Evolutionary conservation across 2,329 filamentous ascomycete species (phyloP).

Genomic region (Juglanconis juglandina): DNA sequence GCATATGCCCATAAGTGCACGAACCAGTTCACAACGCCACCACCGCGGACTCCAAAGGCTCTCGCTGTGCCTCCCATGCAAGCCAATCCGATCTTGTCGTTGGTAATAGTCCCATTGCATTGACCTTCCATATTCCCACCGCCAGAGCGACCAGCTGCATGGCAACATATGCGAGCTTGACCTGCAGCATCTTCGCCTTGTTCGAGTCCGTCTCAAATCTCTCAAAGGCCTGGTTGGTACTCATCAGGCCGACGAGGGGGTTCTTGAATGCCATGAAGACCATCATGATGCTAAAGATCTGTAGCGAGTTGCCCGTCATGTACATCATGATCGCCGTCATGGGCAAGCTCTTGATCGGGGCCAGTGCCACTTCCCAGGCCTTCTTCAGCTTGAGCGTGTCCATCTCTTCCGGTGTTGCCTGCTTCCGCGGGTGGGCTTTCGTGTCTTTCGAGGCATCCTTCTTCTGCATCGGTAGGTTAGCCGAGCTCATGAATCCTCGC

Average conservation of each 20-base stretch:
- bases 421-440: slow-evolving; percentile 54
- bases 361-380: slow-evolving; percentile 94
- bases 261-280: slow-evolving; percentile 99
- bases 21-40: slow-evolving; percentile 48
- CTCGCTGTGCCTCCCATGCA: slow-evolving; percentile 81
- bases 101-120: slow-evolving; percentile 90
- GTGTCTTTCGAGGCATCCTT: slow-evolving; percentile 45
- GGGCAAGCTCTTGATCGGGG: slow-evolving; percentile 86
- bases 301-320: slow-evolving; percentile 97
- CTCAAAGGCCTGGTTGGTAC: slow-evolving; percentile 83
- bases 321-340: slow-evolving; percentile 99
- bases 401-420: slow-evolving; percentile 78
- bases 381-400: slow-evolving; percentile 97
- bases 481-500: not conserved
- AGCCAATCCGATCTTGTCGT: slow-evolving; percentile 97
- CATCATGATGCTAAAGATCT: slow-evolving; percentile 99
- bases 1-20: not conserved
- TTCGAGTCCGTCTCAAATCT: slow-evolving; percentile 84
- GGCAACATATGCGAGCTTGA: slow-evolving; percentile 82
- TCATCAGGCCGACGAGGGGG: slow-evolving; percentile 78
- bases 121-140: slow-evolving; percentile 93
- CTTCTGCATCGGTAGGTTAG: slow-evolving; percentile 35
- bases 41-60: slow-evolving; percentile 63
- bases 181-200: slow-evolving; percentile 67
- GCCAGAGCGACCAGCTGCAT: slow-evolving; percentile 83